Evolutionary conservation across 768 basidiomycete species (phyloP), one percentile per base, ranked within the genome.

Genomic region (Tylopilus vinaceipallidus): DNA sequence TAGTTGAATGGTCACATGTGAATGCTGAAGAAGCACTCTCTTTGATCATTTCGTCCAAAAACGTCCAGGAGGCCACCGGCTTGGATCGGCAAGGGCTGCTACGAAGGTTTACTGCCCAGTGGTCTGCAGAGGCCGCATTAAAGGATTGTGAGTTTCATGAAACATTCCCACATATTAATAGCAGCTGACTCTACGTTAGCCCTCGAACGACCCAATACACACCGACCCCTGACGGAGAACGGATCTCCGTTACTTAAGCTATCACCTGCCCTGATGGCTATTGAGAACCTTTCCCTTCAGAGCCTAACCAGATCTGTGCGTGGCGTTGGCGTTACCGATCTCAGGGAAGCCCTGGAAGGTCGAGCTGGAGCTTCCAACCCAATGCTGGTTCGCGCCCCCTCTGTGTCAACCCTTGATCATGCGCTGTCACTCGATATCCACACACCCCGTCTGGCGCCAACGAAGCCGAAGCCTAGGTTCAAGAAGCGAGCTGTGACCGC

Each of bases 291-390:
- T 29, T 95, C 94, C 6, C 74, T 92, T 48, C 88, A 90, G 63
- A 92, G 90, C 61, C 70, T 95, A 49, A 80, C 87, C 17, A 80
- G 89, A 48, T 88, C 89, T 4, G 81, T 81, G 3, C 79, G 86
- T 50, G 86, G 86, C 0, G 83, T 95, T 14, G 94, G 93, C 20
- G 92, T 95, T 20, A 84, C 82, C 2, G 92, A 95, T 63, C 75
- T 97, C 27, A 78, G 92, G 45, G 92, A 94, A 57, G 94, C 94
- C 4, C 71, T 97, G 4, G 90, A 92, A 71, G 91, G 91, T 19
- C 82, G 90, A 34, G 83, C 80, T 57, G 88, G 86, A 61, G 81
- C 88, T 78, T 91, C 90, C 14, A 91, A 89, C 63, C 79, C 86
- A 32, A 80, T 82, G 19, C 72, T 91, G 23, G 80, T 70, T 24